Evolutionary conservation across 345 rosid species (phyloP).

Genomic region (Linum lewisii): DNA sequence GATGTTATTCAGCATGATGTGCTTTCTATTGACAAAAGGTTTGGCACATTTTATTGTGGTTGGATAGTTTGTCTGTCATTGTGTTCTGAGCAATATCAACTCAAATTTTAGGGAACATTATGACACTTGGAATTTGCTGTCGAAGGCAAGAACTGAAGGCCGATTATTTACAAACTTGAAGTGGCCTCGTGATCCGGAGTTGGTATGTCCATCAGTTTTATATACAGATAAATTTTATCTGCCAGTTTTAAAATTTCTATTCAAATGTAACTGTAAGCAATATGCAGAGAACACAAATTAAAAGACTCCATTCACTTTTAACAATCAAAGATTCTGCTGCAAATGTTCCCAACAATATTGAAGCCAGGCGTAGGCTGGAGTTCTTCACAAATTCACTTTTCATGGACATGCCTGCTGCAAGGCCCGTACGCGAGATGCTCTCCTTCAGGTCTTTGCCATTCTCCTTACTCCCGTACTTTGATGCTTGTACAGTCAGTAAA

Average conservation of each 20-base stretch:
- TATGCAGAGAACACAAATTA: slow-evolving; percentile 65
- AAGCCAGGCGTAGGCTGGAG: slow-evolving; percentile 85
- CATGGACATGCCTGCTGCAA: slow-evolving; percentile 76
- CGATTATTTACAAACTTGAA: slow-evolving; percentile 76
- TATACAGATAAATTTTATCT: background rate
- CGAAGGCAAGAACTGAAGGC: slow-evolving; percentile 81
- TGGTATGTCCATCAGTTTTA: slow-evolving; percentile 38
- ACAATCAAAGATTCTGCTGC: slow-evolving; percentile 91
- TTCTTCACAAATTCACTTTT: slow-evolving; percentile 93
- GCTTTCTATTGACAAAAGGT: slow-evolving; percentile 72
- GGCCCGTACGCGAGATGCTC: slow-evolving; percentile 65
- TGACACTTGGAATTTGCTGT: slow-evolving; percentile 62
- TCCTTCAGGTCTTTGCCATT: slow-evolving; percentile 56
- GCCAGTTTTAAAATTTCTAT: slow-evolving; percentile 10
- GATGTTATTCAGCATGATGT: slow-evolving; percentile 88
- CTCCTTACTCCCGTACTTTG: slow-evolving; percentile 1
- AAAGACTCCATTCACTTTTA: slow-evolving; percentile 69
- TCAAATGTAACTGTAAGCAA: slow-evolving; percentile 14
- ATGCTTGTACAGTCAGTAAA: slow-evolving; percentile 4
- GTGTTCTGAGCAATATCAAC: background rate
- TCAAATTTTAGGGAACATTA: slow-evolving; percentile 49
- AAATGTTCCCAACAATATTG: slow-evolving; percentile 78
- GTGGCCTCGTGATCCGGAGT: slow-evolving; percentile 80
- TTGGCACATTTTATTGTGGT: slow-evolving; percentile 11
- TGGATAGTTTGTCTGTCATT: slow-evolving; percentile 10